Evolutionary conservation across 2,329 filamentous ascomycete genomes (phyloP).

Genomic region (Rhynchosporium graminicola): DNA sequence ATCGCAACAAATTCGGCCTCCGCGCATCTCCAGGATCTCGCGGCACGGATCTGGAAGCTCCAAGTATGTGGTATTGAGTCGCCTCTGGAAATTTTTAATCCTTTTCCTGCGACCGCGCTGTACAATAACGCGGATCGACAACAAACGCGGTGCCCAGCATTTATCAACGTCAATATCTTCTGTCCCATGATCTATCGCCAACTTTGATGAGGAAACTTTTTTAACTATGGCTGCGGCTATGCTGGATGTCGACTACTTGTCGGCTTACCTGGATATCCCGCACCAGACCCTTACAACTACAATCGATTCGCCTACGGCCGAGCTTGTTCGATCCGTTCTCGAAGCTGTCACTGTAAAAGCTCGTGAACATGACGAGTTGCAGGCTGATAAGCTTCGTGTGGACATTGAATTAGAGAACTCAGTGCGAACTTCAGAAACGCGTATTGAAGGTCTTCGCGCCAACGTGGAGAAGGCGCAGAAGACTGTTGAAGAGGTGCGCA

Average conservation of each 20-base stretch:
- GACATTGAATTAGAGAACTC: constrained; percentile 94
- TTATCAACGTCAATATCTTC: constrained; percentile 14
- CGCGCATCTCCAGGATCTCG: neutral
- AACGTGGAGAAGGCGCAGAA: constrained; percentile 81
- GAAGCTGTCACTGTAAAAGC: constrained; percentile 75
- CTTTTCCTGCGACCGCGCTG: neutral
- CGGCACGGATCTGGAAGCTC: neutral
- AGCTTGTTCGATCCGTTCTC: constrained; percentile 76
- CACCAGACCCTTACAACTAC: constrained; percentile 62
- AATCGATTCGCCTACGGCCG: constrained; percentile 69
- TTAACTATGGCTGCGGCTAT: constrained; percentile 58
- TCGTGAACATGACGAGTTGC: constrained; percentile 77
- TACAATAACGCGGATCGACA: constrained; percentile 16
- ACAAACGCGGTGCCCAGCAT: constrained; percentile 19
- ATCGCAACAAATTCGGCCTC: neutral
- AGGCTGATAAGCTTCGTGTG: constrained; percentile 82
- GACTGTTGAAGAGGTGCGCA: constrained; percentile 78
- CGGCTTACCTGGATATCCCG: constrained; percentile 69
- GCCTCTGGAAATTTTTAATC: neutral
- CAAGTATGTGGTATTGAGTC: constrained; percentile 7
- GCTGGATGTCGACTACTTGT: constrained; percentile 72
- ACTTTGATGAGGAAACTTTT: constrained; percentile 30
- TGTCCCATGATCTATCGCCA: constrained; percentile 20
- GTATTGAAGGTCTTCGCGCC: constrained; percentile 77
- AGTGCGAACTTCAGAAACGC: constrained; percentile 79